phyloP scores from a whole-genome alignment of 441 rosid species.

The Brassica balearica region DNA sequence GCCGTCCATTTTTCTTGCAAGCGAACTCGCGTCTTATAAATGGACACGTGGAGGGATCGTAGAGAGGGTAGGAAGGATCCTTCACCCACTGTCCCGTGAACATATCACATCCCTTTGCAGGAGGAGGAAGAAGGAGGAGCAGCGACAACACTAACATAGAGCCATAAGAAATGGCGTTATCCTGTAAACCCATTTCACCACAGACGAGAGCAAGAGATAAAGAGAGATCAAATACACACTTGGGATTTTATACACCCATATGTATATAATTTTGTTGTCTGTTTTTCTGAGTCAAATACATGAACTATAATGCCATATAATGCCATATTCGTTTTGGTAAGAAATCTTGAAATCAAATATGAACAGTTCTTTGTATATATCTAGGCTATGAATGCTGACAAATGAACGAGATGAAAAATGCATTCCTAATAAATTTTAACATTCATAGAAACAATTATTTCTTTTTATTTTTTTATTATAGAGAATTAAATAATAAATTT shows the following conservation, averaged over 20 bases:
- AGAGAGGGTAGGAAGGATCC: constrained; percentile 69
- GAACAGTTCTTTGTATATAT: constrained; percentile 8
- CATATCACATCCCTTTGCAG: constrained; percentile 46
- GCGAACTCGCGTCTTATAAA: constrained; percentile 75
- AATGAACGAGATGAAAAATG: too few relatives aligned
- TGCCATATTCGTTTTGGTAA: constrained; percentile 12
- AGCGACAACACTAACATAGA: constrained; percentile 32
- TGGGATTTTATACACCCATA: constrained; percentile 31
- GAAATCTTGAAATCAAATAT: not conserved
- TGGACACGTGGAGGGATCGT: constrained; percentile 61
- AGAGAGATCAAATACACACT: constrained; percentile 39
- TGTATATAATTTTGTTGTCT: not conserved
- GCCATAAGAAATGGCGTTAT: constrained; percentile 26
- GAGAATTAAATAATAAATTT: too few relatives aligned
- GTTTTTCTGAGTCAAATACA: constrained; percentile 24
- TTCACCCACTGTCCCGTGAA: constrained; percentile 50
- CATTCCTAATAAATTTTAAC: too few relatives aligned
- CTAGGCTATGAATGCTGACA: too few relatives aligned
- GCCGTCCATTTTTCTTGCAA: constrained; percentile 84
- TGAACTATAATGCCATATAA: constrained; percentile 10
- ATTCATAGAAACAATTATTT: too few relatives aligned
- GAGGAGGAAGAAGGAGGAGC: constrained; percentile 24
- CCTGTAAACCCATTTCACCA: constrained; percentile 38
- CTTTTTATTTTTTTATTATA: too few relatives aligned
- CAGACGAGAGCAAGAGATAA: constrained; percentile 21